Evolutionary conservation across 352 stramenopile species (phyloP), one percentile per base, ranked within the genome.

Genomic region (Thraustochytrium sp.): DNA sequence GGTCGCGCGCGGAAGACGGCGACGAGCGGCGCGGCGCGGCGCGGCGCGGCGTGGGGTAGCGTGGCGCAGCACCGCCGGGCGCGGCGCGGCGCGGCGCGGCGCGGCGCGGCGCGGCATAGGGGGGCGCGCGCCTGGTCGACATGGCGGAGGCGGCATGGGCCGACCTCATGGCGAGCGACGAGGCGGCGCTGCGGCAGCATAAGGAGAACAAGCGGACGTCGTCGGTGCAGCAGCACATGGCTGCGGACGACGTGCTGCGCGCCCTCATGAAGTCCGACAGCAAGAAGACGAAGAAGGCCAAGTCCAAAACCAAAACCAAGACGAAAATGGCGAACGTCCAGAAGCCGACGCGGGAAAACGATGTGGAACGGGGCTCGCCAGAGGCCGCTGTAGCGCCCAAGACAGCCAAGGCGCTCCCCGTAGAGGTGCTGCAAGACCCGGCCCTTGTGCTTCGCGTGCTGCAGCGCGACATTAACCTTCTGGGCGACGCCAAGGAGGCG

Each of bases 381-480:
- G n/a, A n/a, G n/a, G n/a, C n/a, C n/a, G n/a, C n/a, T n/a, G n/a
- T n/a, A n/a, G n/a, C n/a, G n/a, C n/a, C n/a, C n/a, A n/a, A n/a
- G n/a, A n/a, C n/a, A n/a, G n/a, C n/a, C n/a, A n/a, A n/a, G n/a
- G n/a, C n/a, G n/a, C n/a, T n/a, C 9, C 42, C 42, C 5, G 26
- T 26, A 5, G 36, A 36, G 9, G 44, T 63, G 16, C n/a, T 80
- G 68, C 21, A 18, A 8, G 31, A 80, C 42, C 44, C 68, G 23
- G 13, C 18, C 4, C 34, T 80, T 23, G 34, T 80, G 13, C 48
- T 80, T 23, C 48, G 68, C 9, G 31, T 80, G 0, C 18, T 80
- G 68, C 68, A 80, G 51, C 68, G 68, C 23, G 68, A 80, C 46
- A 80, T 80, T 21, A 80, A 80, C 38, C 51, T 80, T 11, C 11